A percentile compares a stretch with the other conserved stretches of the same genome.
Conservation (phyloP, 164 flowering plant genomes). For the Vitis riparia region DNA sequence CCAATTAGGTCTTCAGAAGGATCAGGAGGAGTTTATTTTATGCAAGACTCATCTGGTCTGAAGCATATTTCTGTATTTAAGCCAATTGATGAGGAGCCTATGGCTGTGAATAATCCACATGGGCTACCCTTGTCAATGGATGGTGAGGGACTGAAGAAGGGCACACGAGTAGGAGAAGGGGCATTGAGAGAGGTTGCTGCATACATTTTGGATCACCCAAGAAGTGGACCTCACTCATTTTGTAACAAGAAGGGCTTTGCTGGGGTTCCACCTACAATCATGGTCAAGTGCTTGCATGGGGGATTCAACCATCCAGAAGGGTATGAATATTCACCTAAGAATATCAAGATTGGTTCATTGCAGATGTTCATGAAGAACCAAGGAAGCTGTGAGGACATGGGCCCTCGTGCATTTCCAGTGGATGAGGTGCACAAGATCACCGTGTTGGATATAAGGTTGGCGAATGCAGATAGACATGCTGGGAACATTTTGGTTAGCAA, state of each 20-base stretch:
- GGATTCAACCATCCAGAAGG: slow-evolving; percentile 40
- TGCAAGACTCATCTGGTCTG: slow-evolving; percentile 39
- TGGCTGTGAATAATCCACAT: slow-evolving; percentile 40
- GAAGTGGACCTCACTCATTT: slow-evolving; percentile 17
- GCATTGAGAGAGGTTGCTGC: slow-evolving; percentile 54
- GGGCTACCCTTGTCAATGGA: slow-evolving; percentile 34
- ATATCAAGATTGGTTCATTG: slow-evolving; percentile 40
- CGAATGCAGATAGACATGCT: slow-evolving; percentile 48
- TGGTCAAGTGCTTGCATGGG: slow-evolving; percentile 43
- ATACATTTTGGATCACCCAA: slow-evolving; percentile 42
- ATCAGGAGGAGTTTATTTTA: slow-evolving; percentile 46
- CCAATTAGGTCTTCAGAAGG: slow-evolving; percentile 46
- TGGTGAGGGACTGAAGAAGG: slow-evolving; percentile 46
- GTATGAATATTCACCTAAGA: slow-evolving; percentile 11
- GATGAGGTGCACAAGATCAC: slow-evolving; percentile 46
- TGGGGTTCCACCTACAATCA: slow-evolving; percentile 46
- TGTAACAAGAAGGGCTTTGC: slow-evolving; percentile 32
- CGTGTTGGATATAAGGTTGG: slow-evolving; percentile 48
- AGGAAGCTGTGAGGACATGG: slow-evolving; percentile 49
- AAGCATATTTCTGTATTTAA: slow-evolving; percentile 41
- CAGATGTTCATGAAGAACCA: slow-evolving; percentile 37
- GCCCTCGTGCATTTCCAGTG: slow-evolving; percentile 39
- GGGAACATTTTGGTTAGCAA: slow-evolving; percentile 42
- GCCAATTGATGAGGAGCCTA: slow-evolving; percentile 48
- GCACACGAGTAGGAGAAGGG: slow-evolving; percentile 44